Evolutionary conservation across 2,329 filamentous ascomycete species (phyloP), one percentile per base, ranked within the genome.

Genomic region (Ploettnerulaceae sp.): DNA sequence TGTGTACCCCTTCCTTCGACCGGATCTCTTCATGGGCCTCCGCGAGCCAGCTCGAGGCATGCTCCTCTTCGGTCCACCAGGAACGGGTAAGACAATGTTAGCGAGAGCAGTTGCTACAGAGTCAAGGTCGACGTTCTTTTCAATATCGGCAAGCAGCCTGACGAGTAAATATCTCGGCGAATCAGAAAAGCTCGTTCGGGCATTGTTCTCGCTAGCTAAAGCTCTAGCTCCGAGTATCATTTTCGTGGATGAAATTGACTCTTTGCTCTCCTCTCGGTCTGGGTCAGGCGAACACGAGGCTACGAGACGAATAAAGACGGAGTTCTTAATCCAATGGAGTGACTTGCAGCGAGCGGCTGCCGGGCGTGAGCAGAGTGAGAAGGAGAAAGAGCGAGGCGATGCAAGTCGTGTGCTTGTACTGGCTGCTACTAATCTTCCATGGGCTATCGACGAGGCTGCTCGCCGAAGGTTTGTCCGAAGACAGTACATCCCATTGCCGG

Each of bases 1-100:
- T 1, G 91, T 98, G 2, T 98, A 98, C 60, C 93, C 93, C 0
- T 97, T 98, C 64, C 71, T 98, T 8, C 84, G 93, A 1, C 93
- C 93, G 1, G 93, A 98, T 66, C 71, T 98, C 2, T 98, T 98
- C 69, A 93, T 91, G 78, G 93, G 93, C 0, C 74, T 98, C 8
- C 84, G 93, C 29, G 93, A 98, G 63, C 93, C 93, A 15, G 91
- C 93, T 11, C 76, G 89, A 48, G 93, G 93, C 5, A 97, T 98
- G 88, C 74, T 98, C 1, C 74, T 98, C 1, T 98, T 98, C 62
- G 93, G 93, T 0, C 93, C 93, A 1, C 93, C 93, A 0, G 93
- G 93, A n/a, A 98, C 93, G 0, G 93, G 93, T 42, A 98, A 98
- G 67, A 98, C 93, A 0, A 98, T 98, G 93, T 73, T 98, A 28